phyloP scores from a whole-genome alignment of 495 filamentous ascomycete genomes.

The Xylaria cubensis region DNA sequence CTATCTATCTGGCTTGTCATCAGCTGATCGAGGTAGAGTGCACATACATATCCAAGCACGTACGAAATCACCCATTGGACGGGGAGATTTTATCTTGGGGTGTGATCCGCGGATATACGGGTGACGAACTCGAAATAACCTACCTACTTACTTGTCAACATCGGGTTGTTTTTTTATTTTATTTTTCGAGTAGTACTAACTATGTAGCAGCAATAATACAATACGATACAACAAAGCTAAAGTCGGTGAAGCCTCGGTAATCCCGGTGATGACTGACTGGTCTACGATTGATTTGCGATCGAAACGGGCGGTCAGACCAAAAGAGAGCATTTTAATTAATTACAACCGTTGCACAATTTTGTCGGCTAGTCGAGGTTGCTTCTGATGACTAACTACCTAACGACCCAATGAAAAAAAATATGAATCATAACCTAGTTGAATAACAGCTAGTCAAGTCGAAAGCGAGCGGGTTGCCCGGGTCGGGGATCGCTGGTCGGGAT shows the following conservation, averaged over 20 bases:
- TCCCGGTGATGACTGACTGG: not conserved
- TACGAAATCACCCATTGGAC: conserved; percentile 4
- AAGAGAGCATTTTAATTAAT: not conserved
- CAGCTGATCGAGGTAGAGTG: conserved; percentile 6
- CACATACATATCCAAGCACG: not conserved
- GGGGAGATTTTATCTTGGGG: not conserved
- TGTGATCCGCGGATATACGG: conserved; percentile 9
- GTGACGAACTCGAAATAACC: not conserved
- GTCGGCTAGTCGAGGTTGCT: not conserved
- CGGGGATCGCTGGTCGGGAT: conserved; percentile 13
- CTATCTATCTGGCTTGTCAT: not conserved
- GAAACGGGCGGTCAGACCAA: conserved; percentile 4
- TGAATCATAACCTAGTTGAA: not conserved
- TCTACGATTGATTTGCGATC: not conserved
- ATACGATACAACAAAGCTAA: not conserved
- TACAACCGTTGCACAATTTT: not conserved
- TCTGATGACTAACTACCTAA: not conserved
- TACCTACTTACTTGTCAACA: not conserved
- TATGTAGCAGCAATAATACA: not conserved
- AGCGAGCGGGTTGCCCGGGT: not conserved
- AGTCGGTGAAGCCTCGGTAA: conserved; percentile 15
- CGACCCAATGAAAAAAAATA: too few relatives aligned
- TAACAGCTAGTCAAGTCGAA: not conserved
- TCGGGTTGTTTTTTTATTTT: not conserved
- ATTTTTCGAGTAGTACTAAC: not conserved